A percentile compares a stretch with the other conserved stretches of the same genome.
These are phyloP conservation scores for Cryphonectria parasitica DNA, from an alignment of 2,329 filamentous ascomycete species.

Conservation along the genomic window DNA sequence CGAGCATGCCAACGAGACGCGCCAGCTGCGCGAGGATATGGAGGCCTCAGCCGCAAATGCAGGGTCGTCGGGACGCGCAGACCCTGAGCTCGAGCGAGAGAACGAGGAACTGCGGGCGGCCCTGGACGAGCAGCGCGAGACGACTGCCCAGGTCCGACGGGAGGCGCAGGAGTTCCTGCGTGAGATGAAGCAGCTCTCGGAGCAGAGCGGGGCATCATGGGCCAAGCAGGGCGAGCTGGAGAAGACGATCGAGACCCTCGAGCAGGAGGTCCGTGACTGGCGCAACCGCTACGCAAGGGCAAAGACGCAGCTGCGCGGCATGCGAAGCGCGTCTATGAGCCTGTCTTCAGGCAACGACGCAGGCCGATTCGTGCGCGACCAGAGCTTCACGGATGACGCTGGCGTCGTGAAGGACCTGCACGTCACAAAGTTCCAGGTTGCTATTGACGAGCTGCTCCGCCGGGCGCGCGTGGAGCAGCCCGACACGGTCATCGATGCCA, in stretches of 20 bases:
- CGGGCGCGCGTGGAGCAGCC: conserved; percentile 75
- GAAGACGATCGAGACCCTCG: conserved; percentile 73
- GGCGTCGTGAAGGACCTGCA: conserved; percentile 90
- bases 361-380: conserved; percentile 67
- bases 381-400: conserved; percentile 68
- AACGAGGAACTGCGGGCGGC: conserved; percentile 70
- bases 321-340: conserved; percentile 80
- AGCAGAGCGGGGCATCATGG: conserved; percentile 76
- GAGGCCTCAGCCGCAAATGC: conserved; percentile 50
- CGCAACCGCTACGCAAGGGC: conserved; percentile 84
- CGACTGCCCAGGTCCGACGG: conserved; percentile 83
- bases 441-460: conserved; percentile 87
- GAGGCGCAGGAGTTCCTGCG: conserved; percentile 82
- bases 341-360: conserved; percentile 71
- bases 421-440: conserved; percentile 92
- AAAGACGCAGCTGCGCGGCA: conserved; percentile 82
- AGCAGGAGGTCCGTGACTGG: conserved; percentile 87
- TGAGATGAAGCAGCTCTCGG: conserved; percentile 87
- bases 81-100: conserved; percentile 65
- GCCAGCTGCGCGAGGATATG: conserved; percentile 66
- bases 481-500: conserved; percentile 76
- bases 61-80: conserved; percentile 36
- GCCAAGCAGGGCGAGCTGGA: conserved; percentile 82
- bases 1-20: conserved; percentile 67
- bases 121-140: conserved; percentile 73